Conservation (phyloP, 202 grass and related monocot genomes). For the Schoenoplectus tabernaemontani region DNA sequence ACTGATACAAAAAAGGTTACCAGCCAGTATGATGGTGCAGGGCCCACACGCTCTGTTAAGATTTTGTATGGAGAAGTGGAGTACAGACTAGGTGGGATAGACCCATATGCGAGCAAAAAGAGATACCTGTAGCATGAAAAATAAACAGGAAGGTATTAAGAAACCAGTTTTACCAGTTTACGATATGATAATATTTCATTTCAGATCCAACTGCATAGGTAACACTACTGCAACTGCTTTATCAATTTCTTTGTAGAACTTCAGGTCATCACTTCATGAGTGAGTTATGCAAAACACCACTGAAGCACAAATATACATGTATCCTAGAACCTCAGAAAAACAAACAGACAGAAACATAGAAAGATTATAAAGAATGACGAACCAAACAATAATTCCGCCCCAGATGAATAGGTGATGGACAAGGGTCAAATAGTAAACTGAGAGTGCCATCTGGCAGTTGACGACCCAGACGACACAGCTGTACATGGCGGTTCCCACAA, state of each 20-base stretch:
- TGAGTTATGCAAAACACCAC: not conserved
- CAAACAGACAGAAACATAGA: not conserved
- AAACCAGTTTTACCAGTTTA: not conserved
- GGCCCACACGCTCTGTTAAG: constrained; percentile 65
- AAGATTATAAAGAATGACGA: constrained; percentile 5
- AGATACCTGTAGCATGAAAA: constrained; percentile 19
- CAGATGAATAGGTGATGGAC: constrained; percentile 97
- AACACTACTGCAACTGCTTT: not conserved
- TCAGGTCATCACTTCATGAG: not conserved
- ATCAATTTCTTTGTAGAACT: not conserved
- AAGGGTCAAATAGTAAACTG: constrained; percentile 82
- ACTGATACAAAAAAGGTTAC: constrained; percentile 58
- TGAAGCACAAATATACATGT: not conserved
- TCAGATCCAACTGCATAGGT: not conserved
- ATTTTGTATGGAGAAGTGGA: constrained; percentile 66
- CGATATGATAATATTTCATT: not conserved
- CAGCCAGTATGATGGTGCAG: constrained; percentile 68
- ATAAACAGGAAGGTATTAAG: not conserved
- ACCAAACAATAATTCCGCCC: constrained; percentile 83
- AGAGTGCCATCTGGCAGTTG: constrained; percentile 93
- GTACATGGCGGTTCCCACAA: constrained; percentile 77
- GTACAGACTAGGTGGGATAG: constrained; percentile 28
- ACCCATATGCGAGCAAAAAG: constrained; percentile 71
- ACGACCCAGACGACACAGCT: constrained; percentile 92
- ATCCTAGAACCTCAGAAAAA: not conserved